phyloP scores from a whole-genome alignment of 1,284 basidiomycete genomes.

The Tylopilus sp. region DNA sequence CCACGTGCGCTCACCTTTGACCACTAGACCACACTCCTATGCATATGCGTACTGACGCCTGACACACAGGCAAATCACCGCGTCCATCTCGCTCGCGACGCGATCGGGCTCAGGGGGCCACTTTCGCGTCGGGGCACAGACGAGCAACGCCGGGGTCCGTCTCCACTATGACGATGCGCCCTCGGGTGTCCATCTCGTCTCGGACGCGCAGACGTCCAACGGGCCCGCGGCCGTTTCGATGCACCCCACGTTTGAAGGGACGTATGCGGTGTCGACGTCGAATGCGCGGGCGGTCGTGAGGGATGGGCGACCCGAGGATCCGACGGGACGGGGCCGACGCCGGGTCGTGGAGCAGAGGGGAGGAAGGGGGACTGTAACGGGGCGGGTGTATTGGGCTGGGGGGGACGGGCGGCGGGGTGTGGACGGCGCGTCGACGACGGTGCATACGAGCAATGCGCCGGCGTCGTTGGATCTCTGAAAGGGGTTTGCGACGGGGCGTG shows the following conservation, averaged over 20 bases:
- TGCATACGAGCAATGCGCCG: slow-evolving; percentile 25
- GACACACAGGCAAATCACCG: slow-evolving; percentile 14
- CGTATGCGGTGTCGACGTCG: slow-evolving; percentile 38
- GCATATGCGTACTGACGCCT: not conserved
- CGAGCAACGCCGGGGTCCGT: slow-evolving; percentile 38
- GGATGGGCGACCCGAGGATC: slow-evolving; percentile 33
- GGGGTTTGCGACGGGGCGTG: not conserved
- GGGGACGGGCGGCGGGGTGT: not conserved
- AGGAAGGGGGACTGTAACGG: not conserved
- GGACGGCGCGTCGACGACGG: slow-evolving; percentile 8
- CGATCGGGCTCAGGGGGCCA: slow-evolving; percentile 18
- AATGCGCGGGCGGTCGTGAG: slow-evolving; percentile 21
- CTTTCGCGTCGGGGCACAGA: slow-evolving; percentile 33
- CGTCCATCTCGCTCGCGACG: slow-evolving; percentile 17
- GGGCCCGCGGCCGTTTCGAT: slow-evolving; percentile 36
- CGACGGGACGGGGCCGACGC: slow-evolving; percentile 36
- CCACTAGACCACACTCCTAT: too few relatives aligned
- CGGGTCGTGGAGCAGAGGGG: slow-evolving; percentile 20
- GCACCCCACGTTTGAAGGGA: slow-evolving; percentile 45
- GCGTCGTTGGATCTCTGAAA: slow-evolving; percentile 20
- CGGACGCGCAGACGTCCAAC: slow-evolving; percentile 41
- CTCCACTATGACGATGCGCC: slow-evolving; percentile 40
- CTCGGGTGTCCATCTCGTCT: slow-evolving; percentile 29
- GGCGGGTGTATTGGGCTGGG: slow-evolving; percentile 20
- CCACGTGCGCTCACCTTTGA: too few relatives aligned